These are phyloP conservation scores for Exophiala bonariae DNA, from an alignment of 2,329 filamentous ascomycete genomes.

Conservation along the genomic window DNA sequence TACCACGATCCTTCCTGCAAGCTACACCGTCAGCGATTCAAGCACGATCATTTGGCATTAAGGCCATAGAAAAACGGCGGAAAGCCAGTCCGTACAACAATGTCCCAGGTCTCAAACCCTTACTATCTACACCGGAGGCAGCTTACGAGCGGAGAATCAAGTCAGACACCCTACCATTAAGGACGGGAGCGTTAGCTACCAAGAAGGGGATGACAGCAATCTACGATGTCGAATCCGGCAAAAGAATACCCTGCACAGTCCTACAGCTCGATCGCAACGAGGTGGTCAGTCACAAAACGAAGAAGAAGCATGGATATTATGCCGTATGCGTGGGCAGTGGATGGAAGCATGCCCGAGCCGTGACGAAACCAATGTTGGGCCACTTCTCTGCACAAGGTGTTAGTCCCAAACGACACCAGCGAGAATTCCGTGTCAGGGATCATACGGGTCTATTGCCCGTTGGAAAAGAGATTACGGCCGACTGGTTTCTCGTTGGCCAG, in stretches of 20 bases:
- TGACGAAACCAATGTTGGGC: slow-evolving; percentile 79
- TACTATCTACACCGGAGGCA: slow-evolving; percentile 57
- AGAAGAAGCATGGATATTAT: slow-evolving; percentile 81
- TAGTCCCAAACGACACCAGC: slow-evolving; percentile 77
- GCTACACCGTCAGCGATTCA: slow-evolving; percentile 19
- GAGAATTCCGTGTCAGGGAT: slow-evolving; percentile 82
- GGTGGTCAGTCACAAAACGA: slow-evolving; percentile 83
- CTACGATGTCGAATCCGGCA: slow-evolving; percentile 73
- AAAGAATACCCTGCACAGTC: slow-evolving; percentile 82
- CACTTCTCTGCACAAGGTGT: slow-evolving; percentile 83
- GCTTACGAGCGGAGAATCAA: slow-evolving; percentile 56
- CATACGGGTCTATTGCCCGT: slow-evolving; percentile 71
- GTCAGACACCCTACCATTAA: slow-evolving; percentile 59
- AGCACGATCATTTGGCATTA: slow-evolving; percentile 51
- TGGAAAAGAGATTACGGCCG: slow-evolving; percentile 74
- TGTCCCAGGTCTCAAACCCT: slow-evolving; percentile 45
- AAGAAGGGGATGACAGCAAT: slow-evolving; percentile 97
- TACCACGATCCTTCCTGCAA: slow-evolving; percentile 27
- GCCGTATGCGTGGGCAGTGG: slow-evolving; percentile 88
- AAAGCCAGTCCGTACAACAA: slow-evolving; percentile 55
- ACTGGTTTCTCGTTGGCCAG: slow-evolving; percentile 89
- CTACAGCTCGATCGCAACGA: slow-evolving; percentile 91
- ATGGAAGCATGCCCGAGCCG: slow-evolving; percentile 69
- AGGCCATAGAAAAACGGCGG: slow-evolving; percentile 56
- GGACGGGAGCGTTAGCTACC: slow-evolving; percentile 78